Base-by-base conservation (phyloP, 2,329 filamentous ascomycete species). In the Trichoderma brevicompactum region DNA sequence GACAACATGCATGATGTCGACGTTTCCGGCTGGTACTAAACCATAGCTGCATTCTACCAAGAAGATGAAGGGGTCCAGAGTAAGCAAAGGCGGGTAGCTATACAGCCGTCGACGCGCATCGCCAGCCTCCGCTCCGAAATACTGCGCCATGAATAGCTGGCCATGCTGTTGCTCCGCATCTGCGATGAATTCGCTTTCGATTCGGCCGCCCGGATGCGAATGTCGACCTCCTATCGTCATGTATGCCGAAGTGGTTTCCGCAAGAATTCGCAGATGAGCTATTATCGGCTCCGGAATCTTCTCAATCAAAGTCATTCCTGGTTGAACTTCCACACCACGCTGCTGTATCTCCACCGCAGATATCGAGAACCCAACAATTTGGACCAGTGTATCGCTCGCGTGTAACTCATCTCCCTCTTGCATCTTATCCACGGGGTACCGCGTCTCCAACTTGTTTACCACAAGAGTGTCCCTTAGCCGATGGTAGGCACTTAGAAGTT, bases 321-420 rank as follows among this genome's bases (percentile, higher is more conserved):
- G 85, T 69, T 90, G 86, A 23, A 88, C 87, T 70, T 92, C 90
- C 3, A 92, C 82, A 7, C 95, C 95, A 71, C 95, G 90, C 75
- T 97, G 93, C 68, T 94, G 89, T 69, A 98, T 97, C 78, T 99
- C 95, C 4, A 92, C 88, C 0, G 93, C 89, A 8, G 93, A 89
- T 66, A 99, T 93, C 0, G 94, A 94, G 74, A 89, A 92, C 2
- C 92, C 94, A 13, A 97, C 87, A 1, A 87, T 82, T 65, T 83
- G 83, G 13, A 88, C 85, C 10, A 93, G 77, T 1, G 84, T 83
- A 70, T 91, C 88, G 65, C 84, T 85, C 23, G 76, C 78, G 64
- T 78, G 79, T 5, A 89, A 74, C 64, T 86, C 81, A 56, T 82
- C 79, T 15, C 73, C 71, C 44, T 72, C 74, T 53, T 74, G 73